phyloP scores from a whole-genome alignment of 257 asterid genomes.

The Nicotiana sylvestris region DNA sequence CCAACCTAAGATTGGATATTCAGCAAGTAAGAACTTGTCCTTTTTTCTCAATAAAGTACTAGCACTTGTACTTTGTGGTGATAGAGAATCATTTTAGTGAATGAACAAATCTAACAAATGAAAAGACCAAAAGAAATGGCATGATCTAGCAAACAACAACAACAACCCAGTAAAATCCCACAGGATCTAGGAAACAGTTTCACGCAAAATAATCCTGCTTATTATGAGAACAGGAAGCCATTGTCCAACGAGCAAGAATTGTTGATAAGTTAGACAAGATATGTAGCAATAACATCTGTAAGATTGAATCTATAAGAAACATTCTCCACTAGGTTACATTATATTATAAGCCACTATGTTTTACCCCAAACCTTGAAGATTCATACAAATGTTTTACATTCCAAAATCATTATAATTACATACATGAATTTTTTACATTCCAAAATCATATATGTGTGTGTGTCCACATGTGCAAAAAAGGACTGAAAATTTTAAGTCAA shows the following conservation, averaged over 20 bases:
- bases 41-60: no score
- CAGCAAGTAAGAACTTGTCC: no score
- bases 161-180: no score
- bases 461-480: not conserved
- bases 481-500: not conserved
- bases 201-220: not conserved
- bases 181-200: no score
- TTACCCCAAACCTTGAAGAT: not conserved
- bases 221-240: not conserved
- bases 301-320: not conserved
- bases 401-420: not conserved
- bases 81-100: not conserved
- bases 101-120: not conserved
- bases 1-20: no score
- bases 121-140: not conserved
- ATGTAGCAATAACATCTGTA: not conserved
- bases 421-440: no score
- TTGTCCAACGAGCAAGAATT: not conserved
- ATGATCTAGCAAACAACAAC: not conserved
- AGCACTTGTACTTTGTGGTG: not conserved
- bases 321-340: not conserved
- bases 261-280: not conserved
- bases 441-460: no score
- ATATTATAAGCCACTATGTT: not conserved
- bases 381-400: not conserved